Conservation (phyloP, 148 eudicot species). For the Heliamphora exappendiculata region DNA sequence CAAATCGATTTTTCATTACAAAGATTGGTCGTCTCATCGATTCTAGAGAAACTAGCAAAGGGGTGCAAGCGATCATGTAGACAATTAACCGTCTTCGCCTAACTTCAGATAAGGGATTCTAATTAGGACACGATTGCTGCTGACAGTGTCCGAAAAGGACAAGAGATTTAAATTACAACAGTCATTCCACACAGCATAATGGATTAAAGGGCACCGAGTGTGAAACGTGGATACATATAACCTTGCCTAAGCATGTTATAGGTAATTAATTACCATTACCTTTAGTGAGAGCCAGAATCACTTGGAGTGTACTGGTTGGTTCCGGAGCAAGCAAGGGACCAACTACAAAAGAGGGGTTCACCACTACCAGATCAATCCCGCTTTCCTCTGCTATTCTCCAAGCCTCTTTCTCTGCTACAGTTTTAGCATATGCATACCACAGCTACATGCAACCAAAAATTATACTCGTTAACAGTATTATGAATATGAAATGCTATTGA, state of each 20-base stretch:
- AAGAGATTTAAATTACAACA: no score
- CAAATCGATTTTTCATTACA: no score
- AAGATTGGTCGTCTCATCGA: no score
- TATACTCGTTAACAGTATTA: neutral
- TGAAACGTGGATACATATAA: neutral
- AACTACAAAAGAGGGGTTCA: constrained; percentile 79
- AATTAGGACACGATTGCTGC: no score
- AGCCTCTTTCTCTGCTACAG: constrained; percentile 72
- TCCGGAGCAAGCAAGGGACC: constrained; percentile 79
- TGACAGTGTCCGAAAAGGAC: no score
- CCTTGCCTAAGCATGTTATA: neutral
- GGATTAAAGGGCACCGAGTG: no score
- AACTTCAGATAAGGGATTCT: no score
- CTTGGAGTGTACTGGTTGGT: constrained; percentile 74
- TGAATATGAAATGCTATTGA: neutral
- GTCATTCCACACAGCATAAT: no score
- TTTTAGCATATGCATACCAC: constrained; percentile 91
- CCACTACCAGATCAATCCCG: constrained; percentile 72
- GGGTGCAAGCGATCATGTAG: no score
- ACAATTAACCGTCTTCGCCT: no score
- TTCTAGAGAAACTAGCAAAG: no score
- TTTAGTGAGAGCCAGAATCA: constrained; percentile 50
- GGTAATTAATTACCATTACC: constrained; percentile 29
- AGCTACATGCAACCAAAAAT: constrained; percentile 39
- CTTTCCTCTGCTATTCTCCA: constrained; percentile 64